Evolutionary conservation across 176 grass and related monocot genomes (phyloP), one percentile per base, ranked within the genome.

Genomic region (Phoenix roebelenii): DNA sequence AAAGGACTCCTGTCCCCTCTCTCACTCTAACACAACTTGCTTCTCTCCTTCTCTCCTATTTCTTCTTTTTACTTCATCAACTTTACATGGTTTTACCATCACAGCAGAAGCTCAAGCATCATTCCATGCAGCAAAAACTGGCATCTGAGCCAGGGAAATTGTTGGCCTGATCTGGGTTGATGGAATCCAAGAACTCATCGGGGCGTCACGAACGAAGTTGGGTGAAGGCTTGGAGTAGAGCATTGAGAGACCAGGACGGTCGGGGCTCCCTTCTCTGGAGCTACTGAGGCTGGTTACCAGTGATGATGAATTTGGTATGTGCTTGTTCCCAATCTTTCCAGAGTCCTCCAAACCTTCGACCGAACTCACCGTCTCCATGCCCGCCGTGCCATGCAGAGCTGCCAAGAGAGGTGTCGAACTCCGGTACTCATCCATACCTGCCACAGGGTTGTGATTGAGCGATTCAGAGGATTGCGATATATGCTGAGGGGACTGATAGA

Each of bases 201-300:
- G 3, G 12, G n/a, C 48, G 6, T 28, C 39, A 55, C 29, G 4
- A 22, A n/a, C 32, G 18, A 48, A 56, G 22, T 3, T 44, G 35
- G 52, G 58, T 1, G 74, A 52, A 0, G 78, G 70, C 66, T 71
- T 85, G 10, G 85, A 59, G 65, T 81, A 68, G 15, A 90, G 30
- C 78, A 79, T 74, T 52, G 87, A 61, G 0, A 74, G 55, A 16
- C 64, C 61, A 25, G 67, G 5, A 25, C 64, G 69, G 52, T 92
- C 93, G 0, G 87, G 84, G 28, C 73, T 90, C 44, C 77, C 91
- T 59, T 95, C 86, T 65, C 83, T 84, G 15, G 93, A 98, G 57
- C 74, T 78, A 70, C 78, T 59, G 14, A 88, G 48, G 77, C 84
- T 88, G 15, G 70, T 83, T 44, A 76, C 84, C 66, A 88, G 64